Evolutionary conservation across 805 yeast species (phyloP), one percentile per base, ranked within the genome.

Genomic region (Hemisphaericaspora nanyangensis): DNA sequence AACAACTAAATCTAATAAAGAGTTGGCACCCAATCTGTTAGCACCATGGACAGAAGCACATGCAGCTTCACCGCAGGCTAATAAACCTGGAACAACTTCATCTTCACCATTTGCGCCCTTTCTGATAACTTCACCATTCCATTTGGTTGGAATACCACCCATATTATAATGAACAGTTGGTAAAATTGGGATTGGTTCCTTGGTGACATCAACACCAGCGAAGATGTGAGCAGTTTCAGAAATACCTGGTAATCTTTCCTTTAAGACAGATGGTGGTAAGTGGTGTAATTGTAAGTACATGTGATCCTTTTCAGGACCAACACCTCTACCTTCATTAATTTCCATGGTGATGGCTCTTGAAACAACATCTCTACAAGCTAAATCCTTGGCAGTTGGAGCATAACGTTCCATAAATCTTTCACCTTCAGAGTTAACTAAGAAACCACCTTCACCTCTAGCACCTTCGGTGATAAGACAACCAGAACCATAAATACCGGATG

Each of bases 41-140:
- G 99, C 99, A 72, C 99, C 99, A 63, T 91, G 99, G 44, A 91
- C 99, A 26, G 97, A 89, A 47, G 95, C 98, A 79, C 97, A 91
- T 32, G 97, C 99, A 50, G 95, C 90, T 75, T 91, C 99, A 77
- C 99, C 99, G 74, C 97, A 89, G 12, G 99, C 97, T 64, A 79
- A 77, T 53, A 91, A 76, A 58, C 99, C 99, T 58, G 91, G 93
- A 46, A 91, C 93, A 52, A 85, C 79, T 60, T 76, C 79, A 63
- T 91, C 99, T 56, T 91, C 80, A 53, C 99, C 98, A 50, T 76
- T 70, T 60, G 77, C 90, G 59, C 85, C 88, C 55, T 83, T 60
- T 34, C 87, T 87, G 47, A 91, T 63, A 38, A 81, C 97, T 73
- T 91, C 97, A 74, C 98, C 99, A 50, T 83, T 85, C 85, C 88